Base-by-base conservation (phyloP, 2,329 filamentous ascomycete species). In the Paecilomyces sp. region DNA sequence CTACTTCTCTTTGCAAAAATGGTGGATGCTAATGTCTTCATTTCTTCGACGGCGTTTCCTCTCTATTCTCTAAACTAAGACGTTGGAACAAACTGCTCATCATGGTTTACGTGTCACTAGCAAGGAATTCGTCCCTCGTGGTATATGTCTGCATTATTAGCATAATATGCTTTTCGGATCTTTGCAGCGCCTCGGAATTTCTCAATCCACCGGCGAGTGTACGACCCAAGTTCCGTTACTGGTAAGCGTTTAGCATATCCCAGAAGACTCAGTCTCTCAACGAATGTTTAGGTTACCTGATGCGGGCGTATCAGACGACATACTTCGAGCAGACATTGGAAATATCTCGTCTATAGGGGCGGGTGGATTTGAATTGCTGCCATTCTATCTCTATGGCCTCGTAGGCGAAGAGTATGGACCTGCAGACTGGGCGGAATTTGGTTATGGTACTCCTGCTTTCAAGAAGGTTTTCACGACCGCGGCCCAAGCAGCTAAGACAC, bases 301-400 rank as follows among this genome's bases (percentile, higher is more conserved):
- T 65, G 72, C 74, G 3, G 69, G 68, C 1, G 71, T 76, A 5
- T 65, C 74, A 57, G 54, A 65, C 2, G 54, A 50, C 3, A 62
- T 63, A 2, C 63, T 77, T 0, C 64, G 65, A n/a, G 60, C 64
- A 4, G 72, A 78, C 58, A 68, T 78, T 28, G 62, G 63, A 9
- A 63, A 66, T 9, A 68, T 68, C 11, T 71, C 67, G 8, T 56
- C 61, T 1, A 62, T 72, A 31, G 76, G 76, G 1, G 71, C 72
- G 2, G 76, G 75, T 6, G 76, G 76, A 1, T 63, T 78, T 3
- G 75, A 79, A 50, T 62, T 77, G 2, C 65, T 78, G 0, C 71
- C 71, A 0, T 78, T 72, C 55, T 79, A 76, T 62, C 66, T 70
- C 3, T 78, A 77, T 61, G 36, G 36, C 6, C 36, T 41, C 3